Evolutionary conservation across 2,329 filamentous ascomycete species (phyloP).

Genomic region (Dissoconium aciculare): DNA sequence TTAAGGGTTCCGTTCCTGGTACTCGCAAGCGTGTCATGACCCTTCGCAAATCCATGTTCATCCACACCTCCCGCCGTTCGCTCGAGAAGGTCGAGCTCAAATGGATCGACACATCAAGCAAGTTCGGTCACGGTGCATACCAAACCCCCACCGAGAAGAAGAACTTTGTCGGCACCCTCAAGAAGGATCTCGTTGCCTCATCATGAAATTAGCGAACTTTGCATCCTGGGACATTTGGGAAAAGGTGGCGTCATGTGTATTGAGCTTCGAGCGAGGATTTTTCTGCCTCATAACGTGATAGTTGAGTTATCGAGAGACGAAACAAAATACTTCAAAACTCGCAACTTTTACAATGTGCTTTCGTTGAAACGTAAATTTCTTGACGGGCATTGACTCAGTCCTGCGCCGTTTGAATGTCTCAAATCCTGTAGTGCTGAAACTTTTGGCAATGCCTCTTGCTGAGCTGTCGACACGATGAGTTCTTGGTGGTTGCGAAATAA

Average conservation of each 20-base stretch:
- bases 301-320: no score
- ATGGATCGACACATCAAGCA: constrained; percentile 99
- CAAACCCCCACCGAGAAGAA: constrained; percentile 98
- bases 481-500: no score
- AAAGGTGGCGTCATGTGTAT: neutral
- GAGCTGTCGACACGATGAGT: no score
- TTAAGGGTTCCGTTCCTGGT: constrained; percentile 96
- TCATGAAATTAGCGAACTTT: constrained; percentile 12
- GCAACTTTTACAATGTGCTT: no score
- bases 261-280: no score
- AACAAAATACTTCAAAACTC: no score
- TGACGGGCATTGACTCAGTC: no score
- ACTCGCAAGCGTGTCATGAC: constrained; percentile 99
- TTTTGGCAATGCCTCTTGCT: no score
- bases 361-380: no score
- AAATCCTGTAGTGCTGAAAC: no score
- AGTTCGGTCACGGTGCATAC: constrained; percentile 99
- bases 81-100: constrained; percentile 99
- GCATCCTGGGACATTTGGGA: neutral
- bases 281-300: no score
- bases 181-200: constrained; percentile 67
- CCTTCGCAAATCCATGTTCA: constrained; percentile 97
- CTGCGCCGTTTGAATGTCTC: no score
- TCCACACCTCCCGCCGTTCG: constrained; percentile 85
- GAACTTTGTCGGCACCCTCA: constrained; percentile 94